Conservation (phyloP, 2,329 filamentous ascomycete species). For the Xylariaceae sp. region DNA sequence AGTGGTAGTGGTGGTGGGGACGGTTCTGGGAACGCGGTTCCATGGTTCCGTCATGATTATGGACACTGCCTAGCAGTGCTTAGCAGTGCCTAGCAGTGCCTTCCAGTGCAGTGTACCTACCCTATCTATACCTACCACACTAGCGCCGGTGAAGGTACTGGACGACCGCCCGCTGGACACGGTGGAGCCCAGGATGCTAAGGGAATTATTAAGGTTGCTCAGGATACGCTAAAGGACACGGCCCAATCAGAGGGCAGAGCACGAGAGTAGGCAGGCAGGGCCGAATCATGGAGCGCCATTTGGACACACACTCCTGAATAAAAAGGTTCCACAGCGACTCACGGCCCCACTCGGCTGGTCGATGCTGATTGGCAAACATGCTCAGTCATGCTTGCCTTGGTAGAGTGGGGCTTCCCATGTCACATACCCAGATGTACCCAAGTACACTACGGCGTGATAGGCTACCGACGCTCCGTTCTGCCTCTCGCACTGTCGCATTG, state of each 20-base stretch:
- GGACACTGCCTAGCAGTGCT: neutral
- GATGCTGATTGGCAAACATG: constrained; percentile 10
- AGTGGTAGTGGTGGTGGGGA: neutral
- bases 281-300: constrained; percentile 15
- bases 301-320: constrained; percentile 7
- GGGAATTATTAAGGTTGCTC: constrained; percentile 4
- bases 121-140: no score
- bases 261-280: constrained; percentile 10
- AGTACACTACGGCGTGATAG: constrained; percentile 1
- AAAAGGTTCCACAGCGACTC: neutral
- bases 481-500: constrained; percentile 16
- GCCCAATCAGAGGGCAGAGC: neutral
- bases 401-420: constrained; percentile 1
- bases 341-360: neutral
- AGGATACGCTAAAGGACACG: constrained; percentile 10
- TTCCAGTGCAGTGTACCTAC: no score
- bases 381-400: constrained; percentile 12
- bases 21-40: constrained; percentile 7
- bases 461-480: constrained; percentile 12
- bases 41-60: constrained; percentile 5
- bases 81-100: no score
- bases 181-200: neutral
- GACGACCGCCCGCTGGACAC: no score
- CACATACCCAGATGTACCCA: neutral
- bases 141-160: no score